Percentiles rank a stretch among this genome's conserved stretches.
phyloP scores from a whole-genome alignment of 2,329 filamentous ascomycete genomes.

The Trichoderma endophyticum region DNA sequence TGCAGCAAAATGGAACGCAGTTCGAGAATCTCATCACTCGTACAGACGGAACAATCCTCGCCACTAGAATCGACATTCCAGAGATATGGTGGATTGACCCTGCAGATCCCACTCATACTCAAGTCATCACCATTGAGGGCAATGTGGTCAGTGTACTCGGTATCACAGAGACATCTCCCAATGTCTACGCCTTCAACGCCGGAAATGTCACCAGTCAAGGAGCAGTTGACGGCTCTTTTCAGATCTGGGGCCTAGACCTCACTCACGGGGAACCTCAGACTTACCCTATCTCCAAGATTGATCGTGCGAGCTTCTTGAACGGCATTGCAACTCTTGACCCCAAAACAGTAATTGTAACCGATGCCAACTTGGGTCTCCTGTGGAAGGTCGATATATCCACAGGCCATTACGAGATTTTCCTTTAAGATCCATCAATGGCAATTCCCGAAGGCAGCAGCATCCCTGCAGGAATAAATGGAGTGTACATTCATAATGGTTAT shows the following conservation, averaged over 20 bases:
- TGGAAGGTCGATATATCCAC: neutral
- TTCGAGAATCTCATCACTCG: neutral
- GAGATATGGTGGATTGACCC: neutral
- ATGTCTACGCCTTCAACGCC: neutral
- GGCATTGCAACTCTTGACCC: neutral
- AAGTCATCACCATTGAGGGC: neutral
- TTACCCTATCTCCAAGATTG: neutral
- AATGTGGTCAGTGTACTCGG: neutral
- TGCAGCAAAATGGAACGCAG: neutral
- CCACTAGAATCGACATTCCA: neutral
- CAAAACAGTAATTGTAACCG: neutral
- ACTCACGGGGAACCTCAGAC: neutral
- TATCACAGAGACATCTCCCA: neutral
- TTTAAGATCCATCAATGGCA: neutral
- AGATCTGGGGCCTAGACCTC: neutral
- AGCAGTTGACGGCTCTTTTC: neutral
- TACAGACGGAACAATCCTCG: neutral
- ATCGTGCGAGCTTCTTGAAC: neutral
- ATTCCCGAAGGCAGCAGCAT: neutral
- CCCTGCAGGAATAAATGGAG: neutral
- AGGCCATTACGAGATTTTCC: neutral
- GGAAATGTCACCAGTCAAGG: neutral
- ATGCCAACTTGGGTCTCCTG: neutral
- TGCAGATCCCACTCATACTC: neutral
- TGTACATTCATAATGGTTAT: neutral